A percentile compares a stretch with the other conserved stretches of the same genome.
These are phyloP conservation scores for Plasmodium reichenowi DNA, from an alignment of 169 alveolate species.

Conservation along the genomic window DNA sequence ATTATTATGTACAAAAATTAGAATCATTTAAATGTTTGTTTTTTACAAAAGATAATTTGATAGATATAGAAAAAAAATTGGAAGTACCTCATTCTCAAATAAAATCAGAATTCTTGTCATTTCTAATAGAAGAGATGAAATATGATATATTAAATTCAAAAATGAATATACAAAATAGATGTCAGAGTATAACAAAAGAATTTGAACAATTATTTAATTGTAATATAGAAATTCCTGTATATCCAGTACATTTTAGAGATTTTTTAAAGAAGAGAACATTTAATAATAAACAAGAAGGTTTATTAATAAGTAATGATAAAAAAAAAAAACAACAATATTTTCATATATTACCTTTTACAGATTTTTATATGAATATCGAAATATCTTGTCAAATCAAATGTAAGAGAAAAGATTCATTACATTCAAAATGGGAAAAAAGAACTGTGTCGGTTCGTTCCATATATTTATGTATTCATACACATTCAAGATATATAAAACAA, in stretches of 20 bases:
- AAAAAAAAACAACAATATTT: constrained; percentile 39
- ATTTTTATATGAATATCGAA: constrained; percentile 57
- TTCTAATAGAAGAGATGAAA: constrained; percentile 15
- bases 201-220: constrained; percentile 37
- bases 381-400: constrained; percentile 24
- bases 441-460: constrained; percentile 56
- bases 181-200: constrained; percentile 30
- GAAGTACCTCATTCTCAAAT: constrained; percentile 67
- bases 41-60: constrained; percentile 61
- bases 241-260: constrained; percentile 55
- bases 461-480: constrained; percentile 69
- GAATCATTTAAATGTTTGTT: constrained; percentile 70
- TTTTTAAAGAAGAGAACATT: constrained; percentile 43
- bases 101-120: constrained; percentile 47
- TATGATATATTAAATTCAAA: constrained; percentile 23
- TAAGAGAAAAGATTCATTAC: constrained; percentile 60
- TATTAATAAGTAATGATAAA: constrained; percentile 5
- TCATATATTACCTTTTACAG: constrained; percentile 54
- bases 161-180: constrained; percentile 12
- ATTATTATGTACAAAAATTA: constrained; percentile 58
- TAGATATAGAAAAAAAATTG: constrained; percentile 57
- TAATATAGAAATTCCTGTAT: constrained; percentile 42
- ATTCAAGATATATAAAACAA: neutral
- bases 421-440: constrained; percentile 60
- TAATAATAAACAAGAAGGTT: neutral